These are phyloP conservation scores for Auricularia auricula-judae DNA, from an alignment of 768 basidiomycete species.

Conservation along the genomic window DNA sequence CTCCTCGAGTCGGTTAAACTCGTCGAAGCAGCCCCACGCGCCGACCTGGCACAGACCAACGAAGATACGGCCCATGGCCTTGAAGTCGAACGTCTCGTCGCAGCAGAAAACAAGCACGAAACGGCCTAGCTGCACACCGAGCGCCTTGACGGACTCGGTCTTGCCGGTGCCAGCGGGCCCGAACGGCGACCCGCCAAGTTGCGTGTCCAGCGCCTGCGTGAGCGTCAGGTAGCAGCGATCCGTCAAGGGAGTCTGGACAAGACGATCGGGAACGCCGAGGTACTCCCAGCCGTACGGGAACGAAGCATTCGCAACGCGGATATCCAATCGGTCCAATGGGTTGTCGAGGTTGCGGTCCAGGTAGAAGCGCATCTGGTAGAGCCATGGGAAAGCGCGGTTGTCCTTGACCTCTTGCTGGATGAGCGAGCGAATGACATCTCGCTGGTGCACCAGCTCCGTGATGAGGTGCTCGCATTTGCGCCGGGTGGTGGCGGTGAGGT, in stretches of 20 bases:
- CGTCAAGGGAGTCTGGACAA: slow-evolving; percentile 96
- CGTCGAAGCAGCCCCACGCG: slow-evolving; percentile 97
- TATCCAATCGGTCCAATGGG: slow-evolving; percentile 68
- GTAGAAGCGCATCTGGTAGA: slow-evolving; percentile 98
- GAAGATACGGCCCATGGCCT: slow-evolving; percentile 99
- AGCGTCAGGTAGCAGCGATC: slow-evolving; percentile 94
- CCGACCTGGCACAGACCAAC: slow-evolving; percentile 98
- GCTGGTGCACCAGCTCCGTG: slow-evolving; percentile 95
- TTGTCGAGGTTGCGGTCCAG: slow-evolving; percentile 60
- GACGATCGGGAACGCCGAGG: slow-evolving; percentile 88
- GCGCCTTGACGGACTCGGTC: slow-evolving; percentile 97
- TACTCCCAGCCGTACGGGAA: slow-evolving; percentile 99
- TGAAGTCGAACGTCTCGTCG: slow-evolving; percentile 99
- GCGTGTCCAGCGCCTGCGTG: slow-evolving; percentile 89
- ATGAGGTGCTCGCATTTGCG: slow-evolving; percentile 98
- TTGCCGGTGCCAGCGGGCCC: slow-evolving; percentile 98
- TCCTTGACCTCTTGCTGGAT: slow-evolving; percentile 54
- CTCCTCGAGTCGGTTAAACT: slow-evolving; percentile 97
- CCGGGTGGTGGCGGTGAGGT: slow-evolving; percentile 81
- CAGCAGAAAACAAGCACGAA: slow-evolving; percentile 99
- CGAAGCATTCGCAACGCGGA: slow-evolving; percentile 79
- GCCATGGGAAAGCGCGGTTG: slow-evolving; percentile 74
- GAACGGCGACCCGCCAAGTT: slow-evolving; percentile 94
- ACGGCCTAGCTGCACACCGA: slow-evolving; percentile 92
- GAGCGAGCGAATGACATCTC: slow-evolving; percentile 83